Evolutionary conservation across 495 filamentous ascomycete species (phyloP), one percentile per base, ranked within the genome.

Genomic region (Annulohypoxylon maeteangense): DNA sequence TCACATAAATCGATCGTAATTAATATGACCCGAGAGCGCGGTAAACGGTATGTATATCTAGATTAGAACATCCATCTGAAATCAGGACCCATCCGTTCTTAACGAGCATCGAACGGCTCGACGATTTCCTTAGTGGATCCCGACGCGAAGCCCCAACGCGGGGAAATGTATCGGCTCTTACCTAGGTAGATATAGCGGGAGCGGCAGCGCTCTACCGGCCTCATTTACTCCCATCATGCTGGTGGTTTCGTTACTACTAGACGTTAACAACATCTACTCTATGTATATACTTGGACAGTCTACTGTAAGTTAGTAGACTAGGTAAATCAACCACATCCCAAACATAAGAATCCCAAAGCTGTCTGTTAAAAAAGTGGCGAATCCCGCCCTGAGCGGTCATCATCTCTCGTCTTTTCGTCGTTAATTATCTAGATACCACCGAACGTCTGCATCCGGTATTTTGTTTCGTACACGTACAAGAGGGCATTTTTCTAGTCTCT

Each of bases 91-190:
- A 32, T 63, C 64, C 63, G 69, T 42, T 32, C 12, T 36, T 42
- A 48, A 25, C 51, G 44, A 4, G n/a, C 31, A 55, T 68, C 62
- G 65, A 72, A 72, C 59, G 59, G 65, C 68, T 50, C 65, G 40
- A 65, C 55, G 45, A 42, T 32, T 44, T 60, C 27, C 45, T 44
- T 56, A 27, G 70, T 65, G 61, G 61, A 65, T 51, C 40, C 61
- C 65, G n/a, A 47, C 65, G 70, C 70, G 70, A 57, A 51, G 29
- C 50, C 16, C 32, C 62, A 29, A 47, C 70, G 70, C 70, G 70
- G 70, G 70, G 70, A 73, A 73, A 73, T 58, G 56, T 69, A 68
- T 73, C 70, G 70, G 70, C 70, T 73, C 65, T 73, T 73, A 44
- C 40, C 40, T 44, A 44, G 40, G 40, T 44, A n/a, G 61, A 68